Evolutionary conservation across 352 stramenopile species (phyloP).

Genomic region (Phytophthora citrophthora): DNA sequence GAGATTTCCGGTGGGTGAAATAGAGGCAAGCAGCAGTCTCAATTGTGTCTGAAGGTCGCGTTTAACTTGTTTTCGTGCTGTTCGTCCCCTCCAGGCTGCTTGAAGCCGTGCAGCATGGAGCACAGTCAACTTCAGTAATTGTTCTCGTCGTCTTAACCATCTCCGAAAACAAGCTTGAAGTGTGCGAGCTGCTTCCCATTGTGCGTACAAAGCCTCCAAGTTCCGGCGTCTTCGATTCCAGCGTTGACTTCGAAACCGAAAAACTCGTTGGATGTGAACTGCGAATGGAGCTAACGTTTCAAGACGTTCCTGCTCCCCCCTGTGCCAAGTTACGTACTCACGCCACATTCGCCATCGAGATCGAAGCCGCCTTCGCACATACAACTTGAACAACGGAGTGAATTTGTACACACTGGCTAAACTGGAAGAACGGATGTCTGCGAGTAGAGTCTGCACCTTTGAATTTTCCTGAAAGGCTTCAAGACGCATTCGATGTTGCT

Average conservation of each 20-base stretch:
- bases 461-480: slow-evolving; percentile 34
- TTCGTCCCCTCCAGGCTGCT: slow-evolving; percentile 52
- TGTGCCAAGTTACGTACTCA: slow-evolving; percentile 53
- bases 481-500: slow-evolving; percentile 34
- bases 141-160: slow-evolving; percentile 35
- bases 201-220: slow-evolving; percentile 34
- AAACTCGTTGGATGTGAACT: slow-evolving; percentile 66
- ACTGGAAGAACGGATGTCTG: slow-evolving; percentile 42
- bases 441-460: slow-evolving; percentile 48
- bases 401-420: slow-evolving; percentile 60
- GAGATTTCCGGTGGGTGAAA: slow-evolving; percentile 67
- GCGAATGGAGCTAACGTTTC: slow-evolving; percentile 49
- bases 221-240: slow-evolving; percentile 40
- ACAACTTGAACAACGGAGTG: slow-evolving; percentile 66
- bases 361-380: slow-evolving; percentile 45
- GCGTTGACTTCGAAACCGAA: slow-evolving; percentile 49
- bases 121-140: slow-evolving; percentile 23
- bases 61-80: slow-evolving; percentile 46
- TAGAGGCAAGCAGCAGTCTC: slow-evolving; percentile 43
- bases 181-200: slow-evolving; percentile 44
- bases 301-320: slow-evolving; percentile 43
- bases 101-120: slow-evolving; percentile 48
- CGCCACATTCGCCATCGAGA: slow-evolving; percentile 48
- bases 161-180: slow-evolving; percentile 43
- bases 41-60: slow-evolving; percentile 49